Percentiles rank a stretch among this genome's conserved stretches.
These are phyloP conservation scores for Rhizopus delemar DNA, from an alignment of 371 early-diverging fungal genomes.

Conservation along the genomic window DNA sequence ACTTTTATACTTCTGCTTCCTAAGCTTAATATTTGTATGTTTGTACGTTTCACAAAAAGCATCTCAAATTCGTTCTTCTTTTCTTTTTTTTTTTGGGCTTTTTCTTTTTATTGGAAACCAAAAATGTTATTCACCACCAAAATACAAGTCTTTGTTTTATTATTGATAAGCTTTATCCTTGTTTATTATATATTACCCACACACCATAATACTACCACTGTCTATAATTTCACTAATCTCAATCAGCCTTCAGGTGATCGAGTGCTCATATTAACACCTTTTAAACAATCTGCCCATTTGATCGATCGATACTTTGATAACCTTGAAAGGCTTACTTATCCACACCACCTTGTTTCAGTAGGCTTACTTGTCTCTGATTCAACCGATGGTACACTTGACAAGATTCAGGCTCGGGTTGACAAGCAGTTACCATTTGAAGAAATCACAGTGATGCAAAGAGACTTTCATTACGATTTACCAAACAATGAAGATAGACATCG, in stretches of 20 bases:
- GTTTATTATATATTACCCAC: neutral
- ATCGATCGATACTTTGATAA: slow-evolving; percentile 64
- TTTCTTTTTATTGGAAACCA: neutral
- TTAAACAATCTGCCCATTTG: slow-evolving; percentile 64
- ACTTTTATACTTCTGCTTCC: slow-evolving; percentile 76
- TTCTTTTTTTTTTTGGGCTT: neutral
- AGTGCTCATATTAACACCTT: slow-evolving; percentile 66
- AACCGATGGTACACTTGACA: slow-evolving; percentile 46
- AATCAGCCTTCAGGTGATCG: neutral
- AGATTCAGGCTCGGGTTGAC: slow-evolving; percentile 31
- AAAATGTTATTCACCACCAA: neutral
- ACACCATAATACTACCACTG: too few species aligned
- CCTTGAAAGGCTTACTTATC: slow-evolving; percentile 59
- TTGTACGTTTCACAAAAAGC: neutral
- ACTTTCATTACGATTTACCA: slow-evolving; percentile 50
- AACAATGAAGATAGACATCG: slow-evolving; percentile 61
- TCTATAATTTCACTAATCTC: neutral
- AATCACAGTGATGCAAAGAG: slow-evolving; percentile 62
- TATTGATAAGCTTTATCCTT: neutral
- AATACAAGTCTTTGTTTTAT: neutral
- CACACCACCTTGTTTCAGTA: slow-evolving; percentile 63
- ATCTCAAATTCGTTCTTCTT: neutral
- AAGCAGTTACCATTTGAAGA: slow-evolving; percentile 39
- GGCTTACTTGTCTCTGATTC: slow-evolving; percentile 67
- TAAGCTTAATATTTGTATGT: slow-evolving; percentile 9